Base-by-base conservation (phyloP, 139 green algal genomes). In the Haematococcus lacustris region DNA sequence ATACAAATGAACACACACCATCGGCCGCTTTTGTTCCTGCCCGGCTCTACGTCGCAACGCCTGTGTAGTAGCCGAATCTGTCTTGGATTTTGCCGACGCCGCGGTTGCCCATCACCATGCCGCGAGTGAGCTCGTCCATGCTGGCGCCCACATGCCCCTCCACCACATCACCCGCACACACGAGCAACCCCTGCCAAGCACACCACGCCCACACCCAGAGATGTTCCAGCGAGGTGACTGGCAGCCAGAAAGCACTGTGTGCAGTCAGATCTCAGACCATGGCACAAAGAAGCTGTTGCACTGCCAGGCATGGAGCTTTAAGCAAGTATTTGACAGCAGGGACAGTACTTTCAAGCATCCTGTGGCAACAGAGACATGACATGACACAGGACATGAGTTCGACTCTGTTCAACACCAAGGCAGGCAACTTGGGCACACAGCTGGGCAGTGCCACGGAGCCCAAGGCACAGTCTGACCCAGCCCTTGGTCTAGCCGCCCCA, bases 131-230 rank as follows among this genome's bases (percentile, higher is more conserved):
- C 38, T 69, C 63, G 37, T 69, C 63, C 32, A 26, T 37, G 37
- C 30, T 47, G 35, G 30, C 63, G 2, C 63, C 63, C 63, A 51
- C 30, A n/a, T 9, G 34, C 34, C 63, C 63, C 4, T 5, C 63
- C 35, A 69, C 38, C 3, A 26, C 32, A 26, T 69, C 63, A 3
- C 38, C 38, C n/a, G 34, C 63, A 35, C 63, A 69, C 63, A 69
- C 63, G 2, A 69, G 63, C 63, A 69, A 37, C 4, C 63, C 63
- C 63, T 69, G 63, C 63, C 4, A 7, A 39, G 21, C n/a, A n/a
- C n/a, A 57, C 13, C 13, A 57, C 13, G 21, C 13, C 13, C 13
- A 21, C 13, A 57, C 13, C 47, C 47, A 57, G 13, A 57, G 13
- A 57, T 21, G 47, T 57, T 57, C 13, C 21, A 21, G 13, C 13